Evolutionary conservation across 148 eudicot genomes (phyloP), one percentile per base, ranked within the genome.

Genomic region (Vaccinium corymbosum): DNA sequence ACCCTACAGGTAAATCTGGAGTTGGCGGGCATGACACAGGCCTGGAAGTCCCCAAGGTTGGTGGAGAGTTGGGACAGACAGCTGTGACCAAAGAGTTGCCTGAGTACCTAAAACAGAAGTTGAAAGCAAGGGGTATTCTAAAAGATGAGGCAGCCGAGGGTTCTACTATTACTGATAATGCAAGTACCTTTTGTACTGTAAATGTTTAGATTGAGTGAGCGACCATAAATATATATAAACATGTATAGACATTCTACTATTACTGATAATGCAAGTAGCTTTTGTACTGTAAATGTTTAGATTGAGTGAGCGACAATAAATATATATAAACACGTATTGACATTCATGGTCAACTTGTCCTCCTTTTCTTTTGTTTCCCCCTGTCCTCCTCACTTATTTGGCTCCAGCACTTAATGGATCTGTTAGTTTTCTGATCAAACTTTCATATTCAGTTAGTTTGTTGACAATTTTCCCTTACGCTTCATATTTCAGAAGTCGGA

Each of bases 91-190:
- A 89, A 35, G 93, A 90, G 71, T 90, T 96, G 86, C 97, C 99
- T 22, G 99, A 94, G 86, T 96, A 87, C 88, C 94, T 96, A 15
- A 96, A 93, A 90, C 89, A 91, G 87, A 94, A 91, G 88, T 85
- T 96, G 89, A 93, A 83, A 92, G 97, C 94, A 52, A 90, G 99
- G 89, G 99, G 99, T 55, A 91, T 96, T 83, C 85, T 96, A 81
- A 94, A 93, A 88, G 94, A 90, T 80, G 90, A 85, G 55, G 82
- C 83, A 74, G 87, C 86, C 13, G 84, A 84, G 70, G 83, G 80
- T 72, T 51, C 76, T 80, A 82, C 76, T 71, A 51, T 57, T 20
- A 49, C 71, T 71, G 83, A 87, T 87, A 89, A 84, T 82, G 96
- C 85, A 91, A 89, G 93, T 90, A 81, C 14, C 48, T 83, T 29